Evolutionary conservation across 2,329 filamentous ascomycete species (phyloP).

Genomic region (Cercospora zeae-maydis): DNA sequence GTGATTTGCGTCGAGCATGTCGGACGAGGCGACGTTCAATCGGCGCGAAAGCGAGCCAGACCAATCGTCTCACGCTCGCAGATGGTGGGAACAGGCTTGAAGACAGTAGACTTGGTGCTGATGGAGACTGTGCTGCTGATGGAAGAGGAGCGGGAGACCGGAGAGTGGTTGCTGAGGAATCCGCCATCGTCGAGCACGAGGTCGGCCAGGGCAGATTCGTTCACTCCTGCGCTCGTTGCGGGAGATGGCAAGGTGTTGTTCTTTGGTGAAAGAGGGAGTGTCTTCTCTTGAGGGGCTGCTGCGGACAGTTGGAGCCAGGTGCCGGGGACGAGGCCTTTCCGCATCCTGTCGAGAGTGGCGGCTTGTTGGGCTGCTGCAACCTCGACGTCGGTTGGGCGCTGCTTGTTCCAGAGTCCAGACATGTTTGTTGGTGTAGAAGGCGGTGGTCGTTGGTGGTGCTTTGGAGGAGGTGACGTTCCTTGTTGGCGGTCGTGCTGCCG

Average conservation of each 20-base stretch:
- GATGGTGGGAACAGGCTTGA: conserved; percentile 4
- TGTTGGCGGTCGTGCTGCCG: not conserved
- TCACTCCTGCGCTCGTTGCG: conserved; percentile 2
- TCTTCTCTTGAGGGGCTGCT: conserved; percentile 9
- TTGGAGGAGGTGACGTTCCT: not conserved
- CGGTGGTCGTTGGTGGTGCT: not conserved
- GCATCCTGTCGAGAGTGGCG: conserved; percentile 11
- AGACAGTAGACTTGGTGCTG: conserved; percentile 1
- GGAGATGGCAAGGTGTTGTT: conserved; percentile 4
- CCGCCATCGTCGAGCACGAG: conserved; percentile 6
- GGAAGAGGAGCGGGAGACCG: conserved; percentile 8
- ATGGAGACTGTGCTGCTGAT: conserved; percentile 5
- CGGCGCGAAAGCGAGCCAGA: conserved; percentile 15
- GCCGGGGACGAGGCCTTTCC: conserved; percentile 17
- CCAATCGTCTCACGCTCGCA: conserved; percentile 14
- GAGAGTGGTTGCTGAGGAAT: conserved; percentile 12
- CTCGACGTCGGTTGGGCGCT: not conserved
- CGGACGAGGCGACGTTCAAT: not conserved
- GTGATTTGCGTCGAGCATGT: not conserved
- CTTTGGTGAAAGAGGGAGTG: conserved; percentile 3
- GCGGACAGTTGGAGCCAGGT: conserved; percentile 24
- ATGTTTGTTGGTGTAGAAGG: conserved; percentile 12
- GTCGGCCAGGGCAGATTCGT: conserved; percentile 5
- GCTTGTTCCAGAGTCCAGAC: conserved; percentile 19
- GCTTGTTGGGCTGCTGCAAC: conserved; percentile 4